Conservation (phyloP, 2,329 filamentous ascomycete species). For the Fusarium falciforme region DNA sequence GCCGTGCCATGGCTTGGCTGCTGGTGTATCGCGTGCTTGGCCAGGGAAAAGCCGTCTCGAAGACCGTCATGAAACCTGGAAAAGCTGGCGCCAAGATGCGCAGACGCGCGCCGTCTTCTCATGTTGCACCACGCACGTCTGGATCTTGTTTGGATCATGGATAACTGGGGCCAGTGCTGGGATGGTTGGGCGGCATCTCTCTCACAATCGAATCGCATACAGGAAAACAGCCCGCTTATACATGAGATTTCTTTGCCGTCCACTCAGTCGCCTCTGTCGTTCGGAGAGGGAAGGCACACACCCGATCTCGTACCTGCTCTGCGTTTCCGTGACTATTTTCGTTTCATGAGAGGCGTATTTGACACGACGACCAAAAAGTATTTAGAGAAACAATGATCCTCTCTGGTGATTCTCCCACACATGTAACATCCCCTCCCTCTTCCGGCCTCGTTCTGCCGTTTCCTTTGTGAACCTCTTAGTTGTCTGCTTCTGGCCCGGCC, state of each 20-base stretch:
- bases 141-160: conserved; percentile 40
- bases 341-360: conserved; percentile 9
- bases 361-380: conserved; percentile 24
- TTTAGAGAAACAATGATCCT: conserved; percentile 34
- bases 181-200: conserved; percentile 32
- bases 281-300: conserved; percentile 20
- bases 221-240: conserved; percentile 2
- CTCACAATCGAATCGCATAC: background rate
- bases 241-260: background rate
- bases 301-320: conserved; percentile 21
- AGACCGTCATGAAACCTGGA: conserved; percentile 28
- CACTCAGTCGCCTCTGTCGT: conserved; percentile 7
- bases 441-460: conserved; percentile 3
- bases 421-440: conserved; percentile 14
- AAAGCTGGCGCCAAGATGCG: conserved; percentile 31
- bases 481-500: background rate
- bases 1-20: conserved; percentile 9
- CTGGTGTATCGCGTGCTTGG: conserved; percentile 5
- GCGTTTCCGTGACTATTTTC: conserved; percentile 27
- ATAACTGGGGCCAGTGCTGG: conserved; percentile 22
- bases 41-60: conserved; percentile 13
- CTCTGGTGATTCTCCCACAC: conserved; percentile 11
- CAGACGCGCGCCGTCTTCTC: conserved; percentile 25
- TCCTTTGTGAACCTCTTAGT: conserved; percentile 16
- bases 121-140: conserved; percentile 38